These are phyloP conservation scores for Mycena sp. DNA, from an alignment of 1,284 basidiomycete genomes.

Conservation along the genomic window DNA sequence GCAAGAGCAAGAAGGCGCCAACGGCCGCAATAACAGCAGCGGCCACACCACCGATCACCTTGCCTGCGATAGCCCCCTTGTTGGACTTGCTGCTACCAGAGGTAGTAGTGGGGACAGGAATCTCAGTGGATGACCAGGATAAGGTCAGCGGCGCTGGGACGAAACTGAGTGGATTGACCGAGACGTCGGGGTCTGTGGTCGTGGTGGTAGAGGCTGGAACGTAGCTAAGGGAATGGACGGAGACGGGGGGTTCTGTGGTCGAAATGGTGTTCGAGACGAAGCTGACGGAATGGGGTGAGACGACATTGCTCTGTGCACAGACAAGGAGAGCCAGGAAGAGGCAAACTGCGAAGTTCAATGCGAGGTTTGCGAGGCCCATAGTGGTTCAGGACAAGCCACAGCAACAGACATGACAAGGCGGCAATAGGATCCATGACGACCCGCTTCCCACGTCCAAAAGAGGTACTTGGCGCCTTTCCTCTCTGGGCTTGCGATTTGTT, in stretches of 20 bases:
- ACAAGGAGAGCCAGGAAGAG: background rate
- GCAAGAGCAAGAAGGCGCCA: slow-evolving; percentile 31
- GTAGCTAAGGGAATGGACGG: background rate
- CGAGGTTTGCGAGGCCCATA: background rate
- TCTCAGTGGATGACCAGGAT: background rate
- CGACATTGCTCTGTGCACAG: background rate
- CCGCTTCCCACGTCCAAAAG: too few relatives aligned
- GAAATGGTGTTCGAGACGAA: background rate
- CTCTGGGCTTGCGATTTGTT: too few relatives aligned
- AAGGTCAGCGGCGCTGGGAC: slow-evolving; percentile 6
- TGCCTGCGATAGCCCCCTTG: slow-evolving; percentile 34
- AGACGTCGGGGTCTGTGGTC: background rate
- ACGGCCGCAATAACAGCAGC: slow-evolving; percentile 27
- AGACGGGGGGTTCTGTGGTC: background rate
- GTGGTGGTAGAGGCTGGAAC: background rate
- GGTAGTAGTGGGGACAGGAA: slow-evolving; percentile 14
- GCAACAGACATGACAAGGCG: too few relatives aligned
- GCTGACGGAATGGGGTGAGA: slow-evolving; percentile 3
- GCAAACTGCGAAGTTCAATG: slow-evolving; percentile 2
- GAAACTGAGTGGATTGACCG: background rate
- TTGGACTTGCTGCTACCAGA: slow-evolving; percentile 12
- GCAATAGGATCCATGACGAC: too few relatives aligned
- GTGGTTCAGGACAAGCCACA: background rate
- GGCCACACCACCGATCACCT: slow-evolving; percentile 34
- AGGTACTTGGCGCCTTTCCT: too few relatives aligned